Base-by-base conservation (phyloP, 2,329 filamentous ascomycete genomes). In the Neonectria coccinea region DNA sequence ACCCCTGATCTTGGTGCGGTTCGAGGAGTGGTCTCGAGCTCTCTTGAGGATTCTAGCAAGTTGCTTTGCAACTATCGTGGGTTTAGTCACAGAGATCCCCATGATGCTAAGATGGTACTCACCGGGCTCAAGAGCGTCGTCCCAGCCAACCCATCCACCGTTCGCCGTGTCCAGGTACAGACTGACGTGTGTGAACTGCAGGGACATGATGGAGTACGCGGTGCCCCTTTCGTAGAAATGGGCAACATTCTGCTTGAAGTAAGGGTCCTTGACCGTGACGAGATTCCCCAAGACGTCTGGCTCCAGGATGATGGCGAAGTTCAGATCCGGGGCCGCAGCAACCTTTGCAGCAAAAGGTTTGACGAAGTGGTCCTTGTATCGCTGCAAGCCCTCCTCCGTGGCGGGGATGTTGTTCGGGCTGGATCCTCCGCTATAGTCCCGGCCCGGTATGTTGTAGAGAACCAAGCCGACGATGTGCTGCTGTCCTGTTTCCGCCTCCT, bases 371-470 rank as follows among this genome's bases (percentile, higher is more conserved):
- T 29, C 31, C 36, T 64, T 59, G 44, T 64, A 64, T 2, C 3
- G 33, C 8, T 20, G n/a, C 44, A 59, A 36, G n/a, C 61, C 56
- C 1, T 29, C 25, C 11, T 59, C 47, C 4, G 61, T 63, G 1
- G 60, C 25, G 4, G 31, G 50, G 2, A 63, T 27, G 22, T 63
- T 50, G 6, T 55, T 50, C 16, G 22, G 3, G 33, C 60, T 63
- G 42, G 42, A 27, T 12, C 42, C 33, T 2, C 60, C 55, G 22
- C 54, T 36, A 33, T 25, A 63, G 33, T 63, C 60, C 10, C 55
- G 25, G 16, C 60, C 60, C 10, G 60, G 60, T 18, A 63, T 63
- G 41, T 63, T 44, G 60, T 63, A 63, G 10, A 63, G 33, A 16
- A 63, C 60, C 27, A 63, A 12, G 1, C 60, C 60, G 9, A 63